Base-by-base conservation (phyloP, 371 early-diverging fungal genomes). In the Saksenaea oblongispora region DNA sequence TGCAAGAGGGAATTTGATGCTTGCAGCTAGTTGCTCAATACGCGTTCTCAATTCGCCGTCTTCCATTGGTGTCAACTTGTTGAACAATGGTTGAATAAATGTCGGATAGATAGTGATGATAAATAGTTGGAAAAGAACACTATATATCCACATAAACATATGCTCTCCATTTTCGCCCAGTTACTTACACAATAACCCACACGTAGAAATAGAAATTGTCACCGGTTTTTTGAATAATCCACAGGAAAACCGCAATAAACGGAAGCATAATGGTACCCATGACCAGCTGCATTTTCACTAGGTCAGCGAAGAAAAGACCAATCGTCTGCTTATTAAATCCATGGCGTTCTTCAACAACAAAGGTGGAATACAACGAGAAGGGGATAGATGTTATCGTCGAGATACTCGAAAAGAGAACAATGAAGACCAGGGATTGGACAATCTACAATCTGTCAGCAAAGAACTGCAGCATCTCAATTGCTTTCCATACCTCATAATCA, bases 271-370 rank as follows among this genome's bases (percentile, higher is more conserved):
- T 84, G 14, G 84, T 85, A 15, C 77, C 84, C 22, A 85, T 83
- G 26, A 98, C 73, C 15, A 87, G 56, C 18, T 89, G 79, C 1
- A 78, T 80, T 75, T 96, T 98, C 56, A 94, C 37, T 63, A 89
- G 44, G 80, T 99, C 99, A 0, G 82, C 78, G 56, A 96, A 72
- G 73, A 90, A 99, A 56, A 97, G 72, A 0, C 77, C 73, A 11
- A 93, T 34, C 0, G 98, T 97, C 69, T 91, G 92, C 71, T 99
- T 99, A 83, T 99, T 99, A 81, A 99, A 99, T 5, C 99, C 99
- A 74, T 97, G 96, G 15, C 86, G 80, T 68, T 91, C 86, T 75
- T 99, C 99, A 56, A 99, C 85, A 34, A 95, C 95, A 87, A 99
- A 99, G 1, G 93, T 96, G 55, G 83, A 86, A 71, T 95, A 97